Conservation (phyloP, 1,284 basidiomycete genomes). For the Jaminaea rosea region DNA sequence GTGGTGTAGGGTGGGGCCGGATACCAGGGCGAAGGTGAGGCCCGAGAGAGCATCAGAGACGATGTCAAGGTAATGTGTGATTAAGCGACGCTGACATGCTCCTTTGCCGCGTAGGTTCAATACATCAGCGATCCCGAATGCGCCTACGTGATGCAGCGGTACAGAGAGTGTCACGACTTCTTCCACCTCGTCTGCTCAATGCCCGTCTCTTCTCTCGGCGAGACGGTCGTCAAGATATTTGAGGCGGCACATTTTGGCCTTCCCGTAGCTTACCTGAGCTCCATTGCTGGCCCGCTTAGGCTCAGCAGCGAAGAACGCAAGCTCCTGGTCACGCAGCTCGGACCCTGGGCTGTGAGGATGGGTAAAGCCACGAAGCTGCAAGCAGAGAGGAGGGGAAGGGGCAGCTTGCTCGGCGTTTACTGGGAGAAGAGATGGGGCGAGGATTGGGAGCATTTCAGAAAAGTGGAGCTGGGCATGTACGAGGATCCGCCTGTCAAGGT, state of each 20-base stretch:
- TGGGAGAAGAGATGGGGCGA: conserved; percentile 94
- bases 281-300: conserved; percentile 57
- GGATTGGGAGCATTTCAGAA: conserved; percentile 67
- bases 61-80: neutral
- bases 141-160: conserved; percentile 82
- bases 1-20: conserved; percentile 81
- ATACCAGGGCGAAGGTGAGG: conserved; percentile 79
- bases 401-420: conserved; percentile 68
- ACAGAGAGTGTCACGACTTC: conserved; percentile 90
- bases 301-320: conserved; percentile 14
- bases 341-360: conserved; percentile 7
- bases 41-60: conserved; percentile 41
- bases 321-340: conserved; percentile 4
- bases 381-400: too few relatives aligned
- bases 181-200: conserved; percentile 82
- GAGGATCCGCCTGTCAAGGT: conserved; percentile 28
- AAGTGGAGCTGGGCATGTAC: conserved; percentile 65
- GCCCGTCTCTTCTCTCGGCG: conserved; percentile 80
- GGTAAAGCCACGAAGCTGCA: conserved; percentile 3
- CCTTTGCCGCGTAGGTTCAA: conserved; percentile 59
- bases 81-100: conserved; percentile 15
- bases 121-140: conserved; percentile 74
- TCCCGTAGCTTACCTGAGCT: conserved; percentile 76
- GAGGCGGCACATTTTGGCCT: conserved; percentile 87
- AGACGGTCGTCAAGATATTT: conserved; percentile 92